Base-by-base conservation (phyloP, 768 basidiomycete species). In the Tulasnella sp. region DNA sequence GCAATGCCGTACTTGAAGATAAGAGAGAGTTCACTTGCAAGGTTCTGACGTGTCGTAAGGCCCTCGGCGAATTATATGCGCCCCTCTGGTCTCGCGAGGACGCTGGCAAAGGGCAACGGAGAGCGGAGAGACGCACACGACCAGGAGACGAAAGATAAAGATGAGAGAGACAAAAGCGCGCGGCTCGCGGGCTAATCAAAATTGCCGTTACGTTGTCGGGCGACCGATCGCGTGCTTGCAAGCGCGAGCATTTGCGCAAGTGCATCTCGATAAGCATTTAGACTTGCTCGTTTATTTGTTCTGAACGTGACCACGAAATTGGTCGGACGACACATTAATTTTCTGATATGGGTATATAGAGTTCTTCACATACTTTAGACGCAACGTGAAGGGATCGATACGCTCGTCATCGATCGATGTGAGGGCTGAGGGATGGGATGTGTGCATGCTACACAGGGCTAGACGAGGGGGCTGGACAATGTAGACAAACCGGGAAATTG, bases 231-330 rank as follows among this genome's bases (percentile, higher is more conserved):
- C 61, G 61, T 67, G 61, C 61, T 67, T 2, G 48, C 5, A 51
- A 23, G 18, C 23, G 5, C 48, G 23, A 2, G 20, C 48, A 20
- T 48, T 23, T 3, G n/a, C n/a, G n/a, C n/a, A 16, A 67, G n/a
- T 67, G 61, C 61, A 67, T 29, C 61, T 51, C 23, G 61, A 67
- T 67, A 67, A 67, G 61, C 61, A 67, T 67, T 67, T 67, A 67
- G 61, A 67, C 61, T 67, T 32, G 61, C 26, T 0, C 29, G 6
- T 1, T 10, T 13, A 20, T 51, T 20, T 51, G 16, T 23, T n/a
- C n/a, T n/a, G n/a, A n/a, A n/a, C n/a, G n/a, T n/a, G n/a, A n/a
- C n/a, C n/a, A n/a, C n/a, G n/a, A 51, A 51, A 20, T 67, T 67
- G 61, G 61, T 67, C 61, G 61, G 26, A 67, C 61, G 61, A 67